These are phyloP conservation scores for Saccharomyces mikatae DNA, from an alignment of 805 yeast genomes.

Conservation along the genomic window DNA sequence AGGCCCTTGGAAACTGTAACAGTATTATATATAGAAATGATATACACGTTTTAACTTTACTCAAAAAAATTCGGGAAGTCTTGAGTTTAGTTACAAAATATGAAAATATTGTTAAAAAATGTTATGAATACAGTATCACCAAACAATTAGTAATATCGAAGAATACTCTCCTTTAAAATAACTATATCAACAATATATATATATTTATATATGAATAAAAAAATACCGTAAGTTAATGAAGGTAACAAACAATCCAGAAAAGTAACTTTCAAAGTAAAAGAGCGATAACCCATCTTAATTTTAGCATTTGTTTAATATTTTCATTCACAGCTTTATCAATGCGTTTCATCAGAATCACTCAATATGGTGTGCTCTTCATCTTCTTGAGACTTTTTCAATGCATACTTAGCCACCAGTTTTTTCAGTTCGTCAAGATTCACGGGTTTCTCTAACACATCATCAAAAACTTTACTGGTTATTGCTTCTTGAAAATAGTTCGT, in stretches of 20 bases:
- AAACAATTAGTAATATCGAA: no score
- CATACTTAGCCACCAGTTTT: constrained; percentile 24
- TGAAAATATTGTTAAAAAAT: no score
- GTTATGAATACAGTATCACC: no score
- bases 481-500: constrained; percentile 72
- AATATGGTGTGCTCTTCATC: constrained; percentile 25
- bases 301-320: not conserved
- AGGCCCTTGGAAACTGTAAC: not conserved
- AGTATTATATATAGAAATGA: not conserved
- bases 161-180: not conserved
- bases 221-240: not conserved
- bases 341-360: constrained; percentile 25
- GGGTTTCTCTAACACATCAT: constrained; percentile 71
- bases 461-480: constrained; percentile 42
- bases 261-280: not conserved
- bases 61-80: not conserved
- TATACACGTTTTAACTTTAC: not conserved
- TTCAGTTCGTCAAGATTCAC: constrained; percentile 24
- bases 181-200: not conserved
- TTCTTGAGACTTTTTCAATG: constrained; percentile 26
- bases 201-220: not conserved
- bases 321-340: not conserved
- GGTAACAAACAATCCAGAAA: not conserved
- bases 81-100: not conserved
- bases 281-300: not conserved